These are phyloP conservation scores for Aspergillus tamarii DNA, from an alignment of 2,329 filamentous ascomycete genomes.

Conservation along the genomic window DNA sequence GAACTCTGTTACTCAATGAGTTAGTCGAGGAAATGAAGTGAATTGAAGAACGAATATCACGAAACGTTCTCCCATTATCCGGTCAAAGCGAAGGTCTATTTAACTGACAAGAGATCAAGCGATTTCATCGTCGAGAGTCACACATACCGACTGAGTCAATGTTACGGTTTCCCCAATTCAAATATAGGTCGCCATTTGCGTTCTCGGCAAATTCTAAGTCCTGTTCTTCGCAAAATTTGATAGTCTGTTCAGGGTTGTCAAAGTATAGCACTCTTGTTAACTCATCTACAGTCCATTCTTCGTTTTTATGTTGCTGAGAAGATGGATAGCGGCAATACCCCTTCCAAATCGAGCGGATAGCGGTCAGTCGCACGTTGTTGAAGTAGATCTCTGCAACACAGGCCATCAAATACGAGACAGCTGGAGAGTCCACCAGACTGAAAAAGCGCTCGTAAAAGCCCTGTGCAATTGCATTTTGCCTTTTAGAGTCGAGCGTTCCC, in stretches of 20 bases:
- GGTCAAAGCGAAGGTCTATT: conserved; percentile 3
- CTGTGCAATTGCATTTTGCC: conserved; percentile 58
- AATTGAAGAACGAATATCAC: neutral
- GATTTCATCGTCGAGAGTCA: conserved; percentile 14
- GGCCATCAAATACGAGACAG: conserved; percentile 64
- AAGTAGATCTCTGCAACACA: conserved; percentile 68
- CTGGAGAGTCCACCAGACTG: conserved; percentile 56
- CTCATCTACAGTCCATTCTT: conserved; percentile 61
- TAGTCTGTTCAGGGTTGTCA: conserved; percentile 58
- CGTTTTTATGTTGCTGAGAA: conserved; percentile 53
- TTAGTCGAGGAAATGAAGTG: conserved; percentile 19
- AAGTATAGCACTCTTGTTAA: conserved; percentile 58
- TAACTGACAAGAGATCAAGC: conserved; percentile 22
- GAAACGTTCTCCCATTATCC: neutral
- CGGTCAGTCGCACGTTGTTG: conserved; percentile 59
- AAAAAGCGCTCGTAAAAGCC: conserved; percentile 64
- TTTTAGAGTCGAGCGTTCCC: conserved; percentile 54
- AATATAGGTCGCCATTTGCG: conserved; percentile 50
- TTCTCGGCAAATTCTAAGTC: conserved; percentile 55
- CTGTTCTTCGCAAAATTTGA: conserved; percentile 57
- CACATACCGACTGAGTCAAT: conserved; percentile 54
- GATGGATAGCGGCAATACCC: conserved; percentile 52
- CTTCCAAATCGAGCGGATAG: conserved; percentile 59
- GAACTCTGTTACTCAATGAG: conserved; percentile 37
- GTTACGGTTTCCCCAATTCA: conserved; percentile 52